Conservation (phyloP, 2,329 filamentous ascomycete genomes). For the Cryoendolithus antarcticus region DNA sequence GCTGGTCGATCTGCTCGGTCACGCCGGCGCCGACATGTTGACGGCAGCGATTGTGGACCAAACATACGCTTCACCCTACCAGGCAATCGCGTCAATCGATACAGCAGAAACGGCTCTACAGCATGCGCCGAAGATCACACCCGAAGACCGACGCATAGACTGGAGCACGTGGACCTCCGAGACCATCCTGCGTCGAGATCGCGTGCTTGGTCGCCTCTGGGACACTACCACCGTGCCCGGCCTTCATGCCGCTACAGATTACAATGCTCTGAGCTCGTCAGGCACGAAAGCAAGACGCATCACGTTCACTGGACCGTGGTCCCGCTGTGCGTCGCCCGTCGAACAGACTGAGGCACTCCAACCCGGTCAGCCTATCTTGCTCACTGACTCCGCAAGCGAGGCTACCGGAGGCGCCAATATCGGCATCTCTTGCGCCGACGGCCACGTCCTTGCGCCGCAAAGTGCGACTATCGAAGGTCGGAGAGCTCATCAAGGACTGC, state of each 20-base stretch:
- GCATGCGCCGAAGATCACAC: constrained; percentile 62
- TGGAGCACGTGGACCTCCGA: constrained; percentile 44
- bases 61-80: constrained; percentile 42
- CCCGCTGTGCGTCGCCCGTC: too few relatives aligned
- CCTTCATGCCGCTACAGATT: too few relatives aligned
- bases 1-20: constrained; percentile 46
- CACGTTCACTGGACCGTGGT: too few relatives aligned
- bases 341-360: too few relatives aligned
- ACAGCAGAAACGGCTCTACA: constrained; percentile 18
- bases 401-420: not conserved
- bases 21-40: constrained; percentile 59
- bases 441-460: not conserved
- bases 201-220: constrained; percentile 58
- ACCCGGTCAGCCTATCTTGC: not conserved
- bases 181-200: constrained; percentile 43
- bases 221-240: constrained; percentile 19
- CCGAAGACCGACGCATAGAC: constrained; percentile 50
- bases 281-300: too few relatives aligned
- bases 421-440: not conserved
- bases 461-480: not conserved
- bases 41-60: constrained; percentile 49
- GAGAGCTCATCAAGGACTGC: too few relatives aligned
- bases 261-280: too few relatives aligned
- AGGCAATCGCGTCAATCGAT: constrained; percentile 6
- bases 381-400: not conserved